phyloP scores from a whole-genome alignment of 1,284 basidiomycete genomes.

The Apiotrichum mycotoxinovorans region DNA sequence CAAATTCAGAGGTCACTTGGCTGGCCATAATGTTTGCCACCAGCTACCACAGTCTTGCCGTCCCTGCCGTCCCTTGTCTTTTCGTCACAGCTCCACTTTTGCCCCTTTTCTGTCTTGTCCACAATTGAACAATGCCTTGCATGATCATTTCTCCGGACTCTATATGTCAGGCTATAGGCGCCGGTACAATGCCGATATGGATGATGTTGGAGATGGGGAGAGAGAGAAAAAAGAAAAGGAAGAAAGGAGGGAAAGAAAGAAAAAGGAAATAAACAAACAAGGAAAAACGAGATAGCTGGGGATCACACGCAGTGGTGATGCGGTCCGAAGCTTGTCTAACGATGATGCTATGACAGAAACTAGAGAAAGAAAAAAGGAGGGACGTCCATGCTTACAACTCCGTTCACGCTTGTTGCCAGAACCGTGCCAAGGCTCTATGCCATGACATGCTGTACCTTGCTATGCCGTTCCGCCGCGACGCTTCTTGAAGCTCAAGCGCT shows the following conservation, averaged over 20 bases:
- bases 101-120: too few relatives aligned
- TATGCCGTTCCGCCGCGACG: slow-evolving; percentile 4
- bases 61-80: too few relatives aligned
- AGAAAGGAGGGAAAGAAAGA: not conserved
- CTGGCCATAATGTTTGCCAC: too few relatives aligned
- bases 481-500: slow-evolving; percentile 47
- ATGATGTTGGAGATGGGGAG: not conserved
- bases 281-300: too few relatives aligned
- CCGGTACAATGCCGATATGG: not conserved
- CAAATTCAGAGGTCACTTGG: too few relatives aligned
- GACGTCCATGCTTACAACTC: not conserved
- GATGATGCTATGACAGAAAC: not conserved
- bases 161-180: not conserved
- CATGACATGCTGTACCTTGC: too few relatives aligned
- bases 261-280: not conserved
- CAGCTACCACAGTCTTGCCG: too few relatives aligned
- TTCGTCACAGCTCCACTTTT: too few relatives aligned
- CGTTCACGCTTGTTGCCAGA: not conserved
- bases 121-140: not conserved
- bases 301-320: too few relatives aligned
- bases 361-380: not conserved
- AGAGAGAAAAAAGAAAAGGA: not conserved
- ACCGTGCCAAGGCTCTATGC: too few relatives aligned
- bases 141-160: not conserved
- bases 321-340: too few relatives aligned